Base-by-base conservation (phyloP, 768 basidiomycete genomes). In the Plicaturopsis crispa region DNA sequence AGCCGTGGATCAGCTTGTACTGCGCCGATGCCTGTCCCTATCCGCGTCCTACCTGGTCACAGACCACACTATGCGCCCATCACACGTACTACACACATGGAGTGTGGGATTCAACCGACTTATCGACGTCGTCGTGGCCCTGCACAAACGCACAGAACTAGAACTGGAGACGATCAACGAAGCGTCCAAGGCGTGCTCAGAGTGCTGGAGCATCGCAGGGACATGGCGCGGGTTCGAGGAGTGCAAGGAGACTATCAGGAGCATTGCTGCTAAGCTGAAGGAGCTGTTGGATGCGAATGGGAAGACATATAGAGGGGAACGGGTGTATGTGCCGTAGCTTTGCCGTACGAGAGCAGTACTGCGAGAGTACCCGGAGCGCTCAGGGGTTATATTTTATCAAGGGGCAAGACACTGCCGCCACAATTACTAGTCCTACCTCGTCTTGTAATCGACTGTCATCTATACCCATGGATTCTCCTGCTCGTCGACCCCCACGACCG, bases 41-140 rank as follows among this genome's bases (percentile, higher is more conserved):
- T 72, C 86, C 11, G 80, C 86, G 2, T 84, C 85, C n/a, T 86
- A 80, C 52, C 73, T 88, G 32, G 55, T 90, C 42, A 78, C 84
- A 10, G 86, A 90, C 58, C 69, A 72, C 1, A 78, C 75, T 40
- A 85, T 68, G 46, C 76, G 78, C 50, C 65, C 74, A 0, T 69
- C 70, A 24, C 52, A 52, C 1, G 87, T 84, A 1, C 58, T 78
- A 18, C 44, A 49, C 11, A 72, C 77, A 6, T 90, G 86, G 86
- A 67, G 63, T 41, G 60, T 63, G 5, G 86, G 86, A 2, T 73
- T 90, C 50, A 69, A 68, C 55, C 65, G 73, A 8, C 67, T 89
- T 20, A 75, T 85, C 20, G 86, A 89, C 47, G 63, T 88, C 36
- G 62, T 85, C 42, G 67, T 82, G 35, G 80, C 73, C n/a, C 70